Evolutionary conservation across 805 yeast species (phyloP).

Genomic region (Saccharomycodes ludwigii): DNA sequence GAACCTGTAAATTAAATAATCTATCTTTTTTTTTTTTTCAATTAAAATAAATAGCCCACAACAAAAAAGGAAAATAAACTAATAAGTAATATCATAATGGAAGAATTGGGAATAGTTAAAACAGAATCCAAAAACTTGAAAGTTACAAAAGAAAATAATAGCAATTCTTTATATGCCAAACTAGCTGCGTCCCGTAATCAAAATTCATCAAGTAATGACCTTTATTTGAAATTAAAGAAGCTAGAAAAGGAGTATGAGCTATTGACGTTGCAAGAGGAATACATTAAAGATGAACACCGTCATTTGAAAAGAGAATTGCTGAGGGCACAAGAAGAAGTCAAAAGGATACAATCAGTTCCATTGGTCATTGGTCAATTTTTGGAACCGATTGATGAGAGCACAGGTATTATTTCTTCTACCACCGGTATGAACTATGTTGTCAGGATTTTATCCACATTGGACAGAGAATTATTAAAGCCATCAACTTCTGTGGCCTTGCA

Average conservation of each 20-base stretch:
- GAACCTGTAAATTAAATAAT: not conserved
- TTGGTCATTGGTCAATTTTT: constrained; percentile 95
- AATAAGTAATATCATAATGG: constrained; percentile 44
- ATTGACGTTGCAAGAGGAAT: constrained; percentile 81
- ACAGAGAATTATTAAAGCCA: constrained; percentile 87
- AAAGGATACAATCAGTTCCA: constrained; percentile 94
- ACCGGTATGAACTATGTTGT: constrained; percentile 98
- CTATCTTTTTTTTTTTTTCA: not conserved
- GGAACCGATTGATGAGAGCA: constrained; percentile 92
- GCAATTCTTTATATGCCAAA: constrained; percentile 8
- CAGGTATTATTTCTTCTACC: constrained; percentile 94
- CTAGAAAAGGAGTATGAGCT: constrained; percentile 85
- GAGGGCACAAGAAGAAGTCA: constrained; percentile 97
- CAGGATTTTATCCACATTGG: constrained; percentile 85
- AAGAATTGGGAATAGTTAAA: constrained; percentile 46
- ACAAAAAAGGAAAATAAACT: too few relatives aligned
- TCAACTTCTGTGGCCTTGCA: constrained; percentile 94
- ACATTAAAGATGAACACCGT: constrained; percentile 95
- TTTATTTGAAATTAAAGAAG: constrained; percentile 73
- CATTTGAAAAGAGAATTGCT: constrained; percentile 88
- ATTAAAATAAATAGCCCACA: too few relatives aligned
- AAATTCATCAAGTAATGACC: constrained; percentile 58
- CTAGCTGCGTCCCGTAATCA: too few relatives aligned
- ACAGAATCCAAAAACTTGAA: constrained; percentile 19
- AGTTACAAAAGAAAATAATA: constrained; percentile 17